Evolutionary conservation across 345 rosid species (phyloP).

Genomic region (Noccaea bulbosa): DNA sequence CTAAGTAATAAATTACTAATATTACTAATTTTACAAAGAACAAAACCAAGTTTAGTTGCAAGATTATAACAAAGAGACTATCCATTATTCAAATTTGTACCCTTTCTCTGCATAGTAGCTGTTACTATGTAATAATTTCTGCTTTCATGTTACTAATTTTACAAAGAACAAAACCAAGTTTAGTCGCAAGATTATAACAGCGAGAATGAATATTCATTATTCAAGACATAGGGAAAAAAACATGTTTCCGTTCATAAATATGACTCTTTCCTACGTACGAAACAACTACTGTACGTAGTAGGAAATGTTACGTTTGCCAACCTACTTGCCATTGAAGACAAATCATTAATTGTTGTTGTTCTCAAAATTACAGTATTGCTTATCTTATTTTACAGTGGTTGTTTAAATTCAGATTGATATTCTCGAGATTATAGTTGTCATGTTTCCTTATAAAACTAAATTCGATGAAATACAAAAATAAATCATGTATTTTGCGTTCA

Average conservation of each 20-base stretch:
- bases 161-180: background rate
- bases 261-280: slow-evolving; percentile 3
- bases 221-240: background rate
- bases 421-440: slow-evolving; percentile 1
- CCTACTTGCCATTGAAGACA: background rate
- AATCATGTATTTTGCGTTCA: background rate
- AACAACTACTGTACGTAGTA: background rate
- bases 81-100: background rate
- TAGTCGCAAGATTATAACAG: background rate
- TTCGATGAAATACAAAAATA: background rate
- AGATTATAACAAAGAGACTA: background rate
- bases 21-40: background rate
- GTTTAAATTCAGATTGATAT: background rate
- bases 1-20: background rate
- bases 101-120: background rate
- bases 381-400: background rate
- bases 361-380: slow-evolving; percentile 7
- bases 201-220: background rate
- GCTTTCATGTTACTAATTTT: background rate
- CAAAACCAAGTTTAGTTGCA: background rate
- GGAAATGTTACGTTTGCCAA: background rate
- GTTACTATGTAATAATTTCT: too few relatives aligned
- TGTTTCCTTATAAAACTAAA: background rate
- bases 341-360: slow-evolving; percentile 24
- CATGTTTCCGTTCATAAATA: slow-evolving; percentile 1